These are phyloP conservation scores for Ricinus communis DNA, from an alignment of 345 rosid genomes.

Conservation along the genomic window DNA sequence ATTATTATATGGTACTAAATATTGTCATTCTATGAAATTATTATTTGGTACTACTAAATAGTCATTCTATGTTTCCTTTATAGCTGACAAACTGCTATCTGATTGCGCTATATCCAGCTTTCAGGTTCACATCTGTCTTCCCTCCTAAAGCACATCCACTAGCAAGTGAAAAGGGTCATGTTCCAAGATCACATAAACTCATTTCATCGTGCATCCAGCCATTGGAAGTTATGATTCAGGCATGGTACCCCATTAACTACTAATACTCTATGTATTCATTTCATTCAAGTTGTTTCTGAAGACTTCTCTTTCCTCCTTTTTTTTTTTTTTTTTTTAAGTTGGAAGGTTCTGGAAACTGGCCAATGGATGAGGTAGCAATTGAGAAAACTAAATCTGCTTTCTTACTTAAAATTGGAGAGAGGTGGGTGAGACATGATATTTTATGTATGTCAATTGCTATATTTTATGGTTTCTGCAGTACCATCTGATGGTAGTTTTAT, in stretches of 20 bases:
- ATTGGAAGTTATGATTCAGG: constrained; percentile 94
- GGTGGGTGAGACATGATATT: constrained; percentile 40
- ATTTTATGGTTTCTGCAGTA: not conserved
- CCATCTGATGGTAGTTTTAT: constrained; percentile 25
- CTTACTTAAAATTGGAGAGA: constrained; percentile 88
- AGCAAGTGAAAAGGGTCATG: constrained; percentile 46
- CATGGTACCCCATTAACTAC: constrained; percentile 15
- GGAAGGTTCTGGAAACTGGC: constrained; percentile 99
- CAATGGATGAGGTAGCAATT: constrained; percentile 75
- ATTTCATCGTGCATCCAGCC: constrained; percentile 66
- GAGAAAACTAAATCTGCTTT: constrained; percentile 90
- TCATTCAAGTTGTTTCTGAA: constrained; percentile 5
- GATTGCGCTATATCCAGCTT: constrained; percentile 52
- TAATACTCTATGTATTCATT: constrained; percentile 2
- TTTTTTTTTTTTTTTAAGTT: constrained; percentile 50
- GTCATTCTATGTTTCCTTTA: not conserved
- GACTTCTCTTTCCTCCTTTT: too few species aligned
- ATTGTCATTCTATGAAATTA: not conserved
- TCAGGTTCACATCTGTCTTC: constrained; percentile 82
- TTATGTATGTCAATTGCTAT: not conserved
- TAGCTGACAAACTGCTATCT: constrained; percentile 9
- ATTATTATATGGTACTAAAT: not conserved
- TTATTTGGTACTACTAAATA: not conserved
- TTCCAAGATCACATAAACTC: constrained; percentile 45
- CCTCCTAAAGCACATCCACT: constrained; percentile 92